Evolutionary conservation across 2,329 filamentous ascomycete species (phyloP).

Genomic region (Colletotrichum navitas): DNA sequence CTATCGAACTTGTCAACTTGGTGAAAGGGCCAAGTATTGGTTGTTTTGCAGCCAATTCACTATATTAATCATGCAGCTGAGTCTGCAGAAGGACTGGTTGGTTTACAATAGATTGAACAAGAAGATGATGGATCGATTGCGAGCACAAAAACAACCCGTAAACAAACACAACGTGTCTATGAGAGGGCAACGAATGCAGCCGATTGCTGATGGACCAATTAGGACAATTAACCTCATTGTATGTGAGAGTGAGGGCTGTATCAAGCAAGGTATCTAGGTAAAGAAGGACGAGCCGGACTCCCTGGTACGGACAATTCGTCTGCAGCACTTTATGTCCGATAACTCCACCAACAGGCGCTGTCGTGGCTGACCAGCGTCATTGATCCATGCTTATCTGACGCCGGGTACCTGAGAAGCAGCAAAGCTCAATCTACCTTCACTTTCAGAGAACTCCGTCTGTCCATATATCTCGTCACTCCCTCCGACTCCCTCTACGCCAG

Average conservation of each 20-base stretch:
- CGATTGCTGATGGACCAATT: neutral
- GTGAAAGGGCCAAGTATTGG: neutral
- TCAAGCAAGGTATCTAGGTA: too few relatives aligned
- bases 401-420: neutral
- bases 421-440: neutral
- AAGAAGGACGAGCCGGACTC: neutral
- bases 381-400: neutral
- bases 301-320: too few relatives aligned
- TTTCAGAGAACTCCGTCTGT: neutral
- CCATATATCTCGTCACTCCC: constrained; percentile 13
- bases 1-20: neutral
- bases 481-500: neutral
- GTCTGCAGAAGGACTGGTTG: neutral
- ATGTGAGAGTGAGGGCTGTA: neutral
- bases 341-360: neutral
- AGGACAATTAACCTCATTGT: neutral
- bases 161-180: too few relatives aligned
- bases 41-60: neutral
- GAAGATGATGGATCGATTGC: neutral
- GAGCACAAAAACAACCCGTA: neutral
- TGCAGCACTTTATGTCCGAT: constrained; percentile 14
- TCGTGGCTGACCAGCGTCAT: neutral
- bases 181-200: neutral
- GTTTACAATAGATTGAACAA: neutral
- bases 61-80: neutral